Evolutionary conservation across 2,329 filamentous ascomycete genomes (phyloP).

Genomic region (Botryotinia globosa): DNA sequence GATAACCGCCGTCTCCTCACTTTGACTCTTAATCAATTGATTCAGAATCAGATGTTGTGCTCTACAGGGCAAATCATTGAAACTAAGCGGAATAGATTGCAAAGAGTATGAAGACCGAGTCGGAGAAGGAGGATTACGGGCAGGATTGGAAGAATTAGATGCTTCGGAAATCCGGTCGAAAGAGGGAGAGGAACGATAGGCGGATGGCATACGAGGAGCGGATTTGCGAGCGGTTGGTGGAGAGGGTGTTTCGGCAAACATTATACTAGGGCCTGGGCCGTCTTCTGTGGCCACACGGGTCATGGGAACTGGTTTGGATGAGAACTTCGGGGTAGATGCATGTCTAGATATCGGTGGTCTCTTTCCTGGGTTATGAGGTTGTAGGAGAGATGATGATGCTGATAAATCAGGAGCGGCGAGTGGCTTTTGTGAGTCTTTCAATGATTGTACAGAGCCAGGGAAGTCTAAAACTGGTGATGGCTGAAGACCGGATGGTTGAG

Average conservation of each 20-base stretch:
- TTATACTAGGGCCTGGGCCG: constrained; percentile 66
- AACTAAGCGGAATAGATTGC: constrained; percentile 34
- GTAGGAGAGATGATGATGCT: constrained; percentile 28
- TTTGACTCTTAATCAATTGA: constrained; percentile 36
- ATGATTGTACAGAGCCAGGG: constrained; percentile 37
- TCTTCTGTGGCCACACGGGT: constrained; percentile 57
- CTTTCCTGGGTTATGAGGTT: constrained; percentile 54
- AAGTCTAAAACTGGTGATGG: constrained; percentile 25
- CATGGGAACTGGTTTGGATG: constrained; percentile 26
- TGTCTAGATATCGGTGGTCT: constrained; percentile 41
- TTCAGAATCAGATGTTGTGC: constrained; percentile 37
- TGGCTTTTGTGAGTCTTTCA: constrained; percentile 69
- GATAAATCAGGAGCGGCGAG: constrained; percentile 58
- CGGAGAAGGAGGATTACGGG: constrained; percentile 33
- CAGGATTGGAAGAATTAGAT: constrained; percentile 42
- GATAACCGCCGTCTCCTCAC: constrained; percentile 38
- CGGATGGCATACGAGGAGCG: constrained; percentile 32
- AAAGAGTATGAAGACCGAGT: constrained; percentile 30
- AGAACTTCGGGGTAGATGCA: constrained; percentile 38
- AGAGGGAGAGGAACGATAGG: constrained; percentile 27
- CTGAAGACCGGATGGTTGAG: constrained; percentile 20
- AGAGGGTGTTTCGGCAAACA: constrained; percentile 46
- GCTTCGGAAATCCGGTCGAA: constrained; percentile 50
- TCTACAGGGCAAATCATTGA: constrained; percentile 27
- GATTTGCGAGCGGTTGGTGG: constrained; percentile 28